A percentile compares a stretch with the other conserved stretches of the same genome.
Conservation (phyloP, 192 early-diverging fungal species). For the Haplosporangium gracile region DNA sequence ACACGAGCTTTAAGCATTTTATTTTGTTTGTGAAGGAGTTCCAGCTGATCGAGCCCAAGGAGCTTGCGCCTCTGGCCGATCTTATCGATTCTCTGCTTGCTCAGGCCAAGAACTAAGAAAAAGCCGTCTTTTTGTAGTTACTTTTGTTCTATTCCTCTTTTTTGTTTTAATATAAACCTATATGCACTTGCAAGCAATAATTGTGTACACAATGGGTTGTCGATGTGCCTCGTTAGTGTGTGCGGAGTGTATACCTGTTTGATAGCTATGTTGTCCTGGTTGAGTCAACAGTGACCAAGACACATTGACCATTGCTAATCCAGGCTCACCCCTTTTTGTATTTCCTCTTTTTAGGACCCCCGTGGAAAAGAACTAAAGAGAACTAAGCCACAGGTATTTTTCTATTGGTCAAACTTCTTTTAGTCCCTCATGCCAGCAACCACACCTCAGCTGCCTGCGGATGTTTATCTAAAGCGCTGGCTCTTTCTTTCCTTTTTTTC, state of each 20-base stretch:
- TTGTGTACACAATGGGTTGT: background rate
- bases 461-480: background rate
- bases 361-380: background rate
- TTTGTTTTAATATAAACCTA: background rate
- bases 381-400: background rate
- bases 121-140: background rate
- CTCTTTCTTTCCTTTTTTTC: background rate
- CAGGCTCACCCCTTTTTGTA: background rate
- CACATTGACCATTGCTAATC: background rate
- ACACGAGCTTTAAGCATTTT: conserved; percentile 97
- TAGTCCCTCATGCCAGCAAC: background rate
- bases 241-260: background rate
- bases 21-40: conserved; percentile 92
- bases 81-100: conserved; percentile 64
- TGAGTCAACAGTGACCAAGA: conserved; percentile 6
- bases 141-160: background rate
- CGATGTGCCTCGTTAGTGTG: background rate
- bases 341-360: background rate
- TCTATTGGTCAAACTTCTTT: background rate
- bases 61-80: conserved; percentile 81
- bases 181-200: background rate
- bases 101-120: conserved; percentile 34
- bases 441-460: background rate
- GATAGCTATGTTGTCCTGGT: background rate
- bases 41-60: conserved; percentile 87